Percentiles rank a stretch among this genome's conserved stretches.
Evolutionary conservation across 768 basidiomycete genomes (phyloP).

Genomic region (Agrocybe chaxingu): DNA sequence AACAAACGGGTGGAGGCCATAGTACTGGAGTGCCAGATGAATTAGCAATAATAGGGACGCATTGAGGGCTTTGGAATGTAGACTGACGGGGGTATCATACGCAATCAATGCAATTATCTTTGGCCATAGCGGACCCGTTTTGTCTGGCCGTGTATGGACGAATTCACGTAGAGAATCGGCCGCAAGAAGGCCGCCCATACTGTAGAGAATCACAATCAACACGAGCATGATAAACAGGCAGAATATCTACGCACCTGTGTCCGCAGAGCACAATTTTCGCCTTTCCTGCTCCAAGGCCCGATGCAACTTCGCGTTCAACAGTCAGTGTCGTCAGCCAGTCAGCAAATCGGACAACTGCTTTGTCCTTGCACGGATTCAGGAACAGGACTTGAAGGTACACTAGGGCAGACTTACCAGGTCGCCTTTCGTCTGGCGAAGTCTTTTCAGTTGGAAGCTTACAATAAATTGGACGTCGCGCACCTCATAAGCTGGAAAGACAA

Average conservation of each 20-base stretch:
- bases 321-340: conserved; percentile 92
- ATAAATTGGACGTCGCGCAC: conserved; percentile 31
- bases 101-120: conserved; percentile 80
- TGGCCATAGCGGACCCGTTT: conserved; percentile 76
- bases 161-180: conserved; percentile 83
- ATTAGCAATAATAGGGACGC: background rate
- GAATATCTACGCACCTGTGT: conserved; percentile 59
- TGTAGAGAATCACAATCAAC: conserved; percentile 23
- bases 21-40: conserved; percentile 50
- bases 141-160: conserved; percentile 60
- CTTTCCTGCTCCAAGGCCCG: conserved; percentile 73
- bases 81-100: conserved; percentile 85
- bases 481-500: conserved; percentile 90
- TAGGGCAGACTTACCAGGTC: conserved; percentile 59
- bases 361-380: conserved; percentile 42
- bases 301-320: conserved; percentile 78
- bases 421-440: conserved; percentile 69
- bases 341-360: conserved; percentile 80
- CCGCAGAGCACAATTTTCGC: conserved; percentile 86
- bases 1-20: conserved; percentile 81
- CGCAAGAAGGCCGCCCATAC: conserved; percentile 91
- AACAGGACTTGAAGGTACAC: background rate
- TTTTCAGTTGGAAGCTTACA: background rate
- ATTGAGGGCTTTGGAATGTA: background rate
- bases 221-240: background rate